These are phyloP conservation scores for Conoideocrella luteorostrata DNA, from an alignment of 2,329 filamentous ascomycete species.

Conservation along the genomic window DNA sequence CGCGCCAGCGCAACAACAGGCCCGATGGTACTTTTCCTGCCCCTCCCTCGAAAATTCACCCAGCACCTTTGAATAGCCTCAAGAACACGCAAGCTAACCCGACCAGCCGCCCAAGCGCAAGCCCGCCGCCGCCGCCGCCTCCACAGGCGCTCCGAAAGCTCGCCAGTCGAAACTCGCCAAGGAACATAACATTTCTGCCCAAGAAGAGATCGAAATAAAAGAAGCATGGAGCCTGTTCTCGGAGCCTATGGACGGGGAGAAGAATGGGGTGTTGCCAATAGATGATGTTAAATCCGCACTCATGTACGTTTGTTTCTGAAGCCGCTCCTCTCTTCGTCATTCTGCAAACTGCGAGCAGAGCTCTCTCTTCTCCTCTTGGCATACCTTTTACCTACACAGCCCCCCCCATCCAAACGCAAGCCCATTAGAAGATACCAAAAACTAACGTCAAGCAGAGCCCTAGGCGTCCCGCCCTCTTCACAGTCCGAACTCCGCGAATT, in stretches of 20 bases:
- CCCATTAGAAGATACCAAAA: too few relatives aligned
- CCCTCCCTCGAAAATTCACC: too few relatives aligned
- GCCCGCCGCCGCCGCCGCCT: conserved; percentile 23
- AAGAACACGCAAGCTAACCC: neutral
- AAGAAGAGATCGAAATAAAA: conserved; percentile 83
- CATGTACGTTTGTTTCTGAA: conserved; percentile 49
- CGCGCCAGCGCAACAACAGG: too few relatives aligned
- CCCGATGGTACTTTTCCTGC: too few relatives aligned
- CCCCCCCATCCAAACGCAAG: too few relatives aligned
- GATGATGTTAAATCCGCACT: conserved; percentile 65
- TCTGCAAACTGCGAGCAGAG: too few relatives aligned
- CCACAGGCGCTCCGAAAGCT: conserved; percentile 26
- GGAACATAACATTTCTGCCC: conserved; percentile 77
- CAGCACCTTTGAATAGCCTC: too few relatives aligned
- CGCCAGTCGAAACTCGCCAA: conserved; percentile 85
- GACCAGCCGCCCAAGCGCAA: conserved; percentile 49
- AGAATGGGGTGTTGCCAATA: conserved; percentile 62
- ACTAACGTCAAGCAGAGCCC: too few relatives aligned
- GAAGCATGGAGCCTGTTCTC: conserved; percentile 85
- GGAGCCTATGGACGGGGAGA: conserved; percentile 63
- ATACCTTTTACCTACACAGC: too few relatives aligned
- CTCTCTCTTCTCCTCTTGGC: neutral
- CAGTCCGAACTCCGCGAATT: conserved; percentile 68
- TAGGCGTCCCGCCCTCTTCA: conserved; percentile 63
- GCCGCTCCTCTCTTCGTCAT: neutral